A percentile compares a stretch with the other conserved stretches of the same genome.
Conservation (phyloP, 257 asterid genomes). For the Solanum paucissectum region DNA sequence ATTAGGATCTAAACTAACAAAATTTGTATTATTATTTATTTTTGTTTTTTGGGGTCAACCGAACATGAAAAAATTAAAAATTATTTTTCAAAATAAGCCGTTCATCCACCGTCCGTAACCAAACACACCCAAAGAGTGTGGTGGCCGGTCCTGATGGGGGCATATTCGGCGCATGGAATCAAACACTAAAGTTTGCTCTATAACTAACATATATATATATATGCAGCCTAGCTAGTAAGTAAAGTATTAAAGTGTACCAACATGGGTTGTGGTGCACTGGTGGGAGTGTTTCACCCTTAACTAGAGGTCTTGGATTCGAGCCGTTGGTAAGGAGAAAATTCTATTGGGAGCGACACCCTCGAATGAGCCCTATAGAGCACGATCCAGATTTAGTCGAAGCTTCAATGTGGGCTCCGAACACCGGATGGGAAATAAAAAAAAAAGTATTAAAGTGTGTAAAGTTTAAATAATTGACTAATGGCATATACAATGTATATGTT, state of each 20-base stretch:
- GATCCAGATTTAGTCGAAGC: no score
- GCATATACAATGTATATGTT: not conserved
- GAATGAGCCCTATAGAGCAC: not conserved
- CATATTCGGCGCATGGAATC: not conserved
- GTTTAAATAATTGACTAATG: not conserved
- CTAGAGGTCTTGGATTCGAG: fast-evolving
- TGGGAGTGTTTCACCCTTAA: not conserved
- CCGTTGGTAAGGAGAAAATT: fast-evolving
- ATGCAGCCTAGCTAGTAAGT: not conserved
- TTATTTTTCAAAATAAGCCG: not conserved
- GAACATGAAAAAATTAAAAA: not conserved
- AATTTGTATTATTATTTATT: no score
- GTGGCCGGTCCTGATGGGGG: not conserved
- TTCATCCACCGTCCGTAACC: not conserved
- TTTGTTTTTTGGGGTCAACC: not conserved
- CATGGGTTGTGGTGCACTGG: not conserved
- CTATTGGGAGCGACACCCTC: not conserved
- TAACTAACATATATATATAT: not conserved
- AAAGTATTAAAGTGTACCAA: not conserved
- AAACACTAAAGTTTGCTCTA: not conserved
- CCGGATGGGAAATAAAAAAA: fast-evolving
- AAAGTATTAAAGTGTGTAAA: not conserved
- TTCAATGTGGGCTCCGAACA: not conserved
- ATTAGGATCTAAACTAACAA: not conserved
- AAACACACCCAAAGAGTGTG: not conserved